A percentile compares a stretch with the other conserved stretches of the same genome.
Conservation (phyloP, 257 asterid species). For the Solanum sitiens region DNA sequence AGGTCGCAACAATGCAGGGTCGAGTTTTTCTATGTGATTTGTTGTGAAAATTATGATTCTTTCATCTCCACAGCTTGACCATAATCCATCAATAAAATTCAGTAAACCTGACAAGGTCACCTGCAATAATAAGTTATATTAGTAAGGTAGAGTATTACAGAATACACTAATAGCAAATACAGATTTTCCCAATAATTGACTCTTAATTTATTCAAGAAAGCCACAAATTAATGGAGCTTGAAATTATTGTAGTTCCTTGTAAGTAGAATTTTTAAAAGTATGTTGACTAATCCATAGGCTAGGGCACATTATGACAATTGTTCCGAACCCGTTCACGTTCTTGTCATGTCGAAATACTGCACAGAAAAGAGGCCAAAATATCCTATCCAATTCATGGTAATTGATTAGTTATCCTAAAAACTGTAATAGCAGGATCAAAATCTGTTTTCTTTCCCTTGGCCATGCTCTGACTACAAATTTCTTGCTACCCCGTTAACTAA, state of each 20-base stretch:
- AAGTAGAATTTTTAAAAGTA: not conserved
- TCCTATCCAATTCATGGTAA: not conserved
- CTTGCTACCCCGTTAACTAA: not conserved
- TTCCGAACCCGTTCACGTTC: not conserved
- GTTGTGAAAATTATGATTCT: conserved; percentile 2
- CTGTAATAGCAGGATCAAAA: not conserved
- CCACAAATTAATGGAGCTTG: not conserved
- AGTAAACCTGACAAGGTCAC: conserved; percentile 12
- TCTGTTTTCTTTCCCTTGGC: not conserved
- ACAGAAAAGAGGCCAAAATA: not conserved
- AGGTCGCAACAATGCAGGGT: conserved; percentile 20
- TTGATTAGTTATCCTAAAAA: not conserved
- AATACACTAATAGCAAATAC: not conserved
- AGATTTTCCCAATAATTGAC: not conserved
- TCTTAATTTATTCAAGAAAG: not conserved
- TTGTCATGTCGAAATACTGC: not conserved
- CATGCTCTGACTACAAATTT: not conserved
- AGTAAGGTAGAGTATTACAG: not conserved
- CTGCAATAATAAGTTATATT: not conserved
- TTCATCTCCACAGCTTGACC: not conserved
- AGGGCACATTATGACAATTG: not conserved
- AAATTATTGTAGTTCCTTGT: not conserved
- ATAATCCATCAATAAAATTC: conserved; percentile 3
- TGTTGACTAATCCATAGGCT: not conserved
- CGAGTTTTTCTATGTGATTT: conserved; percentile 20